Evolutionary conservation across 2,329 filamentous ascomycete species (phyloP), one percentile per base, ranked within the genome.

Genomic region (Neodidymelliopsis sp.): DNA sequence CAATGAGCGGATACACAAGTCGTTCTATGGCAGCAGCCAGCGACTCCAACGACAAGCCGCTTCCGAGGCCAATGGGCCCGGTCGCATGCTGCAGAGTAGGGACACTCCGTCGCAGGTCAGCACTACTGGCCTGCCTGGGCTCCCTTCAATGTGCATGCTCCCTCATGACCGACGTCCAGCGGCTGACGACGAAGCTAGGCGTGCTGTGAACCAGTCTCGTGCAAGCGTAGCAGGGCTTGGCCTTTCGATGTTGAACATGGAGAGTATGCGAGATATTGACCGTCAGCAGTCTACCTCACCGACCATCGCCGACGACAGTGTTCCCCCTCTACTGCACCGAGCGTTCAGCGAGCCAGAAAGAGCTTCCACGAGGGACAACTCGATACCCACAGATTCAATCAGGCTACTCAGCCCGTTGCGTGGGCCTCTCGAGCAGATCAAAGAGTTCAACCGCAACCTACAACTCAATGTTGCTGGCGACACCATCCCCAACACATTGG

Each of bases 131-230:
- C 56, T 74, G 23, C 71, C 70, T 36, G 63, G 64, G 46, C 55
- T 74, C 29, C 72, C 72, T 33, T 73, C 70, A 6, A 58, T 73
- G 49, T 74, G 71, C 58, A 60, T 70, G 44, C 57, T 73, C 42
- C 71, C 70, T 48, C 59, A 67, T 54, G 68, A 72, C 49, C 58
- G 60, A 41, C 64, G 58, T 45, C 60, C 63, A 56, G 54, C 56
- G 38, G 41, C 62, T 58, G 56, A 65, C 56, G 49, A 33, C 36
- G 49, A 58, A 49, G 56, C 40, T 42, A 63, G 61, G 49, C 49
- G 53, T 45, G 56, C 60, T 49, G 52, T 38, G 31, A 54, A 53
- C 24, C 58, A 62, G 49, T 60, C 60, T 27, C 60, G 59, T 22
- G 58, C 61, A 31, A 56, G 53, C 30, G 29, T 62, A 45, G 34